Conservation (phyloP, 768 basidiomycete genomes). For the Trichaptum fuscoviolaceum region DNA sequence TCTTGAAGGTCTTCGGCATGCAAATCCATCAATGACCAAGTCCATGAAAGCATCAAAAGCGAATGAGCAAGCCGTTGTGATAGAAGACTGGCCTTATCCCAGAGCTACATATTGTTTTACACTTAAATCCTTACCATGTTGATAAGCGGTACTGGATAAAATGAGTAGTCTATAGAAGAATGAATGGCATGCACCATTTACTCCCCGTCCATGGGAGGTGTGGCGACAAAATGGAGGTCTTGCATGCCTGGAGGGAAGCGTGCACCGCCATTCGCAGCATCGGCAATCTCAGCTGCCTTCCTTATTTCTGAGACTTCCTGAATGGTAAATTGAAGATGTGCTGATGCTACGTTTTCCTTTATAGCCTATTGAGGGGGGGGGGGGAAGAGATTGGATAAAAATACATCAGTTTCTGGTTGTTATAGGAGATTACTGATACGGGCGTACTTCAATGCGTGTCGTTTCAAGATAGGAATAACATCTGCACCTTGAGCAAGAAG, state of each 20-base stretch:
- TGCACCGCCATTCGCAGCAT: slow-evolving; percentile 19
- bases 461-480: slow-evolving; percentile 44
- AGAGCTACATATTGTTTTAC: too few species aligned
- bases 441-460: slow-evolving; percentile 29
- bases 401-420: not conserved
- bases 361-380: slow-evolving; percentile 30
- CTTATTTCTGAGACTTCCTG: slow-evolving; percentile 35
- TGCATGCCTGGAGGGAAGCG: slow-evolving; percentile 24
- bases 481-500: slow-evolving; percentile 41
- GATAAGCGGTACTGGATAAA: too few species aligned
- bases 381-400: slow-evolving; percentile 1
- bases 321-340: slow-evolving; percentile 25
- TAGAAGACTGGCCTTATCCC: too few species aligned
- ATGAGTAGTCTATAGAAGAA: too few species aligned
- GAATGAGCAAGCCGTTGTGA: too few species aligned
- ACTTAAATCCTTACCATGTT: too few species aligned
- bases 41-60: too few species aligned
- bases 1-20: too few species aligned
- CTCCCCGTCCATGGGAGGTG: too few species aligned
- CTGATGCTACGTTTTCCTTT: slow-evolving; percentile 39
- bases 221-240: too few species aligned
- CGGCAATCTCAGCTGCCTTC: slow-evolving; percentile 23
- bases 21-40: too few species aligned
- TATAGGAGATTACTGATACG: not conserved
- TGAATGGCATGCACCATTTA: too few species aligned